Evolutionary conservation across 1,139 yeast species (phyloP), one percentile per base, ranked within the genome.

Genomic region (Candida smagusa): DNA sequence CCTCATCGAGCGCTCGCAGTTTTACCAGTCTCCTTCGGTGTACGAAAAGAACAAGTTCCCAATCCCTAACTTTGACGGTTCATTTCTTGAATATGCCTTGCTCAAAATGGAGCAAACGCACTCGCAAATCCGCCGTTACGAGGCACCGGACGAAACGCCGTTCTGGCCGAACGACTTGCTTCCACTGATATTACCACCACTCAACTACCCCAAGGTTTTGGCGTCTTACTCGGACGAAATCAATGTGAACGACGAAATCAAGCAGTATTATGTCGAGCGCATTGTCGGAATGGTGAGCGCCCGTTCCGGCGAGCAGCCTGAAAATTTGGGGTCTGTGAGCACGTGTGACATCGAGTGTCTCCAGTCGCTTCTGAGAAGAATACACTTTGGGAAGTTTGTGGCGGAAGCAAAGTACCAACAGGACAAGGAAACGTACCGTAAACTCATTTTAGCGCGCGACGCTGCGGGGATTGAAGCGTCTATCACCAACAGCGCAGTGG

Each of bases 351-450:
- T 92, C 42, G 95, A 85, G 48, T 79, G 86, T 49, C 71, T 92
- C 46, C 97, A 90, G 59, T 82, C 96, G 4, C 65, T 92, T 34
- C 85, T 96, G n/a, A 74, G 98, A 53, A 77, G 98, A 56, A 88
- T 92, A 48, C 98, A 92, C 63, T 92, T 92, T 63, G 98, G 97
- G 36, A 87, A 85, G 61, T 92, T 92, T 67, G 98, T 92, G 5
- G 98, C 98, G 5, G 98, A 92, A 58, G 84, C 96, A 30, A 92
- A 92, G 63, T 92, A 79, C 59, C 83, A 74, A 52, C 63, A 71
- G 22, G 95, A 90, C 48, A 74, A 70, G 31, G 86, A 77, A 36
- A 60, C 60, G 37, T 89, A 82, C 63, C 79, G 77, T 2, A 64
- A 73, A 49, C 65, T 89, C 50, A 92, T 92, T 48, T 58, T 67